A percentile compares a stretch with the other conserved stretches of the same genome.
Evolutionary conservation across 495 filamentous ascomycete genomes (phyloP).

Genomic region (Penicillium nucicola): DNA sequence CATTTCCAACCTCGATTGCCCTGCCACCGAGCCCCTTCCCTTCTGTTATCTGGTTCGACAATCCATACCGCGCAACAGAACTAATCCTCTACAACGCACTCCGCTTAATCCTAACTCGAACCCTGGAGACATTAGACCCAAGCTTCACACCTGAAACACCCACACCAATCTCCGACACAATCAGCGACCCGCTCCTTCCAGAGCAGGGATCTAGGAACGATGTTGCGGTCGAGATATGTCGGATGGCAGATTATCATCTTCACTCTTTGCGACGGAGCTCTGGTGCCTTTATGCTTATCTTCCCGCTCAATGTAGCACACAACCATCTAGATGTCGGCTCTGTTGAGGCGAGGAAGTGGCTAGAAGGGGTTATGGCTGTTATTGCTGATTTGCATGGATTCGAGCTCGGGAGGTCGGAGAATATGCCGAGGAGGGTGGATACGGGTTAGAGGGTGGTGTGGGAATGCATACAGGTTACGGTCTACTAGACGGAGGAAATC

Average conservation of each 20-base stretch:
- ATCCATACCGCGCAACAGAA: no score
- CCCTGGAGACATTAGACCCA: no score
- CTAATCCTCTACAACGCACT: no score
- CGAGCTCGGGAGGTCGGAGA: conserved; percentile 14
- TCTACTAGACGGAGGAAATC: no score
- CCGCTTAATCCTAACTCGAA: no score
- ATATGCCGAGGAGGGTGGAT: conserved; percentile 1
- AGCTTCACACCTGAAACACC: no score
- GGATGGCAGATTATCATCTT: conserved; percentile 16
- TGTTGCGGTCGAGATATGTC: conserved; percentile 15
- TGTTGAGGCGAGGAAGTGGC: conserved; percentile 6
- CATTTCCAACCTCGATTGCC: no score
- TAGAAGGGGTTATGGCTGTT: conserved; percentile 8
- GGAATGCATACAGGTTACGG: no score
- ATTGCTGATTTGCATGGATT: conserved; percentile 18
- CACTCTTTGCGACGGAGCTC: conserved; percentile 9
- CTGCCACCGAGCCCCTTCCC: no score
- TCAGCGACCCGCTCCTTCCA: conserved; percentile 17
- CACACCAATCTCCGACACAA: conserved; percentile 8
- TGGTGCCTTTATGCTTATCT: conserved; percentile 16
- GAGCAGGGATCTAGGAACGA: conserved; percentile 17
- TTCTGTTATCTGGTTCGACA: no score
- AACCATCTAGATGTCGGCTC: conserved; percentile 6
- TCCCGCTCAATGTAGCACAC: conserved; percentile 17
- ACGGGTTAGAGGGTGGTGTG: neutral